These are phyloP conservation scores for Backusella macrospora DNA, from an alignment of 192 early-diverging fungal genomes.

Conservation along the genomic window DNA sequence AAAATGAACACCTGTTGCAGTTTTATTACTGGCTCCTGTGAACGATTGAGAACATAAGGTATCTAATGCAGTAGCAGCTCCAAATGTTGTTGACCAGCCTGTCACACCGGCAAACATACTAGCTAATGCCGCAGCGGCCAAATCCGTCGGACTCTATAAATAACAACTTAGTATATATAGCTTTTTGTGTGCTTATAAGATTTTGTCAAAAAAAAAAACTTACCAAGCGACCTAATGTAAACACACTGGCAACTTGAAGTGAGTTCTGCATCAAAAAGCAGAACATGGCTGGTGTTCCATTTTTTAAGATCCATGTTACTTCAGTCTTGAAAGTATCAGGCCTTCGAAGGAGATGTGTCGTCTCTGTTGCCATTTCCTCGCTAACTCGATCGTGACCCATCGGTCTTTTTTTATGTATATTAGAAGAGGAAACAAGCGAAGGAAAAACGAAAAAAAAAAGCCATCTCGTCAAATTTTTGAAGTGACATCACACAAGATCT, in stretches of 20 bases:
- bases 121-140: constrained; percentile 71
- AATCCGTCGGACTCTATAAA: constrained; percentile 52
- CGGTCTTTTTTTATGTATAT: too few species aligned
- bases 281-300: constrained; percentile 55
- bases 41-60: constrained; percentile 76
- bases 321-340: too few species aligned
- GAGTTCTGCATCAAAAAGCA: constrained; percentile 71
- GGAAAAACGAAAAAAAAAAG: too few species aligned
- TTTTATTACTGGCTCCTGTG: constrained; percentile 66
- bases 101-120: constrained; percentile 75
- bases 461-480: too few species aligned
- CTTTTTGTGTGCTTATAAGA: not conserved
- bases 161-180: not conserved
- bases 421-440: too few species aligned
- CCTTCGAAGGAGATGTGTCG: too few species aligned
- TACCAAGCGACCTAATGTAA: constrained; percentile 67
- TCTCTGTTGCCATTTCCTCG: too few species aligned
- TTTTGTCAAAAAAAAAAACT: not conserved
- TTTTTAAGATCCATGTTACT: constrained; percentile 32
- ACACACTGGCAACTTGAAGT: constrained; percentile 63
- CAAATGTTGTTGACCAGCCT: constrained; percentile 62
- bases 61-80: constrained; percentile 73
- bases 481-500: too few species aligned
- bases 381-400: too few species aligned
- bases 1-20: constrained; percentile 69